Evolutionary conservation across 352 stramenopile species (phyloP), one percentile per base, ranked within the genome.

Genomic region (Globisporangium rhizosaccharum): DNA sequence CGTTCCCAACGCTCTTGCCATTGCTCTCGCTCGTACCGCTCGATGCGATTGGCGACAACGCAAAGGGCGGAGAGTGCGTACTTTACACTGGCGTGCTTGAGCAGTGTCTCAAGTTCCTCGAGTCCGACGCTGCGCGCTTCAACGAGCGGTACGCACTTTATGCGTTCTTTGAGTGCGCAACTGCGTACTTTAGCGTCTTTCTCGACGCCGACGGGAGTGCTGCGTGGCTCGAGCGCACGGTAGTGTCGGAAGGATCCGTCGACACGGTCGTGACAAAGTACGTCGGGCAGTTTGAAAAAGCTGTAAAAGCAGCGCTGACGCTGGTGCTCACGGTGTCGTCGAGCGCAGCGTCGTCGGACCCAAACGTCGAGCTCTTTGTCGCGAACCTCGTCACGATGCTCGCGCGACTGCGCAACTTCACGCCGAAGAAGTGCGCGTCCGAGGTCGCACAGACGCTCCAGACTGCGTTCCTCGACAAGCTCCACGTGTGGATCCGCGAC

Each of bases 11-110:
- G 3, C 51, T 94, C 28, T 54, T 94, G 36, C 85, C 85, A 2
- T 60, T 94, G 30, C 61, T 94, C 46, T 90, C 85, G 36, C 67
- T 88, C 63, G 60, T 92, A n/a, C 85, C 85, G 5, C 59, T 91
- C 42, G 66, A 75, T 36, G 67, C 87, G 0, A 66, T 81, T 15
- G 59, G 84, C 17, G 76, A 90, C 54, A 41, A 59, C 30, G 23
- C 25, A 23, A 64, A 65, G 44, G 76, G 67, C 3, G 68, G 71
- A 2, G 53, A 68, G 6, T 87, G 75, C 55, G 65, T 57, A 17
- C 37, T 90, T 14, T 94, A 91, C 61, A 73, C 66, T 9, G 71
- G 79, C 14, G 71, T 90, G 9, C 20, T 94, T 15, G 79, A 90
- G 36, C 73, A 90, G 26, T 78, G 77, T 26, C 82, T 72, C 62